Percentiles rank a stretch among this genome's conserved stretches.
Evolutionary conservation across 2,329 filamentous ascomycete species (phyloP).

Genomic region (Domatiomyces catenatus): DNA sequence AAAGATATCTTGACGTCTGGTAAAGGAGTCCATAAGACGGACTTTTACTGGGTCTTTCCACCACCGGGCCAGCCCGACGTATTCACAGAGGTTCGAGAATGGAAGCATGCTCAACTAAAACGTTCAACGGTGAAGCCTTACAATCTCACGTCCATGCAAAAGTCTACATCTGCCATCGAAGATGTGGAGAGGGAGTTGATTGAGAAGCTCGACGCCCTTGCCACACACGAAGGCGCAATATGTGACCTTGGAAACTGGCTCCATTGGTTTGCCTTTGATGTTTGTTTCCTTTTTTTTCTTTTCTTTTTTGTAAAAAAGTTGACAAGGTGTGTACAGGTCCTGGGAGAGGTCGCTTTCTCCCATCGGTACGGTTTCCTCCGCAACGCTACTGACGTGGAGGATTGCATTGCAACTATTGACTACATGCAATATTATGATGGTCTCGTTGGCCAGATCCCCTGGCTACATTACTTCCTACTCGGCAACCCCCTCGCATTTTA

Average conservation of each 20-base stretch:
- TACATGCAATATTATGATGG: conserved; percentile 22
- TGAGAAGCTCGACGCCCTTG: conserved; percentile 29
- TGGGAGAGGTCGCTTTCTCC: conserved; percentile 25
- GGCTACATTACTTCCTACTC: conserved; percentile 34
- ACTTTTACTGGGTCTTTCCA: conserved; percentile 40
- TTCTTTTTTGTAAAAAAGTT: neutral
- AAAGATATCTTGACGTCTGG: conserved; percentile 34
- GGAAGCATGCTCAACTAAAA: conserved; percentile 42
- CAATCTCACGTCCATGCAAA: conserved; percentile 17
- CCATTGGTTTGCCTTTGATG: conserved; percentile 25
- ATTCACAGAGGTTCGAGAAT: conserved; percentile 40
- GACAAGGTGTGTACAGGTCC: conserved; percentile 5
- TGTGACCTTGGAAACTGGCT: conserved; percentile 31
- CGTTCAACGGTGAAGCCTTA: conserved; percentile 22
- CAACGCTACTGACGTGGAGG: conserved; percentile 35
- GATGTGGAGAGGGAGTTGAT: conserved; percentile 32
- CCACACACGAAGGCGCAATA: conserved; percentile 20
- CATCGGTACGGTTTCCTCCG: conserved; percentile 37
- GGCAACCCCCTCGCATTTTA: conserved; percentile 31
- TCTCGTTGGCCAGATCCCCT: conserved; percentile 21
- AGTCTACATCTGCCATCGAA: conserved; percentile 17
- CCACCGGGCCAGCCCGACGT: conserved; percentile 36
- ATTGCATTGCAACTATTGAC: conserved; percentile 39
- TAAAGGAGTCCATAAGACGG: conserved; percentile 38
- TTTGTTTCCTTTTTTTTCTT: conserved; percentile 21